Evolutionary conservation across 495 filamentous ascomycete species (phyloP).

Genomic region (Astrocystis sublimbata): DNA sequence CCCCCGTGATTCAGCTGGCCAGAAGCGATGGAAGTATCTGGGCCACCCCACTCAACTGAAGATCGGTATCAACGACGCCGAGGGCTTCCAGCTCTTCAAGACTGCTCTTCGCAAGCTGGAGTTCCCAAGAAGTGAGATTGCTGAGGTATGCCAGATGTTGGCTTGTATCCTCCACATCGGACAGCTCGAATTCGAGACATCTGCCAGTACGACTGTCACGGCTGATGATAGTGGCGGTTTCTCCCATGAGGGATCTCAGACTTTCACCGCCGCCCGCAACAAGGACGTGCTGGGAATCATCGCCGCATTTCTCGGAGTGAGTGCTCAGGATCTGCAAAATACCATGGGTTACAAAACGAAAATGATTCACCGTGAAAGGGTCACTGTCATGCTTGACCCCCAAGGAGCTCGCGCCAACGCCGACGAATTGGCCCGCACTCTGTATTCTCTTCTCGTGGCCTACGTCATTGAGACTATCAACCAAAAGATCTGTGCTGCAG

Average conservation of each 20-base stretch:
- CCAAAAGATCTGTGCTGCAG: slow-evolving; percentile 80
- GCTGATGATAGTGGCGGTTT: slow-evolving; percentile 94
- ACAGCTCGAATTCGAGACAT: slow-evolving; percentile 85
- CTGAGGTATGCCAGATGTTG: slow-evolving; percentile 91
- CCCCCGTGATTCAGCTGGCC: slow-evolving; percentile 48
- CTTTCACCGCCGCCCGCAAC: slow-evolving; percentile 82
- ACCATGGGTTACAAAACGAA: slow-evolving; percentile 94
- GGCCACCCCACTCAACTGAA: slow-evolving; percentile 96
- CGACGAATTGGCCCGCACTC: slow-evolving; percentile 86
- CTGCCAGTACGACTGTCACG: slow-evolving; percentile 71
- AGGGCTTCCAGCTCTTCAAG: slow-evolving; percentile 97
- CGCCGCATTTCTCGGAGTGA: slow-evolving; percentile 88
- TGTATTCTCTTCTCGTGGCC: slow-evolving; percentile 94
- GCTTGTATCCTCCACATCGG: slow-evolving; percentile 93
- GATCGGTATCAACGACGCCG: slow-evolving; percentile 91
- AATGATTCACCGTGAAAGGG: slow-evolving; percentile 89
- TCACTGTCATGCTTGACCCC: slow-evolving; percentile 96
- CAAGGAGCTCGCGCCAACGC: slow-evolving; percentile 86
- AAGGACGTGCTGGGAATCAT: slow-evolving; percentile 84
- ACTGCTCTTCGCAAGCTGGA: slow-evolving; percentile 90
- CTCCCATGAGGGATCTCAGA: slow-evolving; percentile 90
- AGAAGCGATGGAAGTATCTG: slow-evolving; percentile 90
- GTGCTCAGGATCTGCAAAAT: slow-evolving; percentile 74
- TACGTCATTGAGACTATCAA: slow-evolving; percentile 93
- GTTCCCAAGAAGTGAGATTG: slow-evolving; percentile 89